Conservation (phyloP, 2,329 filamentous ascomycete species). For the Xylaria sp. region DNA sequence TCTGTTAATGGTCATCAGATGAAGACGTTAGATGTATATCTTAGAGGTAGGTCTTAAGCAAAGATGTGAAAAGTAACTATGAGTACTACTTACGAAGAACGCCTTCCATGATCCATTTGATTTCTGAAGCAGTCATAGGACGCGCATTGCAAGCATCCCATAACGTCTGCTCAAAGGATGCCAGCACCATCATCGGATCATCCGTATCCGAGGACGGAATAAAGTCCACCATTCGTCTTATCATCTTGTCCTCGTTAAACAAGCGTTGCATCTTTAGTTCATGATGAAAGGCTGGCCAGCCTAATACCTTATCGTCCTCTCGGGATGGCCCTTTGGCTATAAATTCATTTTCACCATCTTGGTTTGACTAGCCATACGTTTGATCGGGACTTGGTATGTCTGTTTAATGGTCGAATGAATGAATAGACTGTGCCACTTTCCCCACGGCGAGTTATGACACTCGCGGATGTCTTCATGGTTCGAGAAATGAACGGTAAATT, state of each 20-base stretch:
- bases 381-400: background rate
- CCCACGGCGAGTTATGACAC: background rate
- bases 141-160: background rate
- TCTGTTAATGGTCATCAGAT: background rate
- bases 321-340: conserved; percentile 5
- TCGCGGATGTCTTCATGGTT: background rate
- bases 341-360: background rate
- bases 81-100: background rate
- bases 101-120: conserved; percentile 15
- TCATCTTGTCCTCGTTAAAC: conserved; percentile 6
- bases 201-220: background rate
- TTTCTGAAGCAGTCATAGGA: conserved; percentile 7
- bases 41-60: background rate
- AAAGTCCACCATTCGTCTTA: background rate
- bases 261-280: background rate
- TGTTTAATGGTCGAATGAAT: background rate
- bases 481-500: background rate
- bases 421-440: conserved; percentile 3
- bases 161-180: background rate
- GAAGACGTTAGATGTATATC: background rate
- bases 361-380: background rate
- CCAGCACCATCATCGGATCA: conserved; percentile 8
- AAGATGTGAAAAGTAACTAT: background rate
- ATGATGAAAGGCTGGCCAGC: conserved; percentile 4
- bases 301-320: background rate